Conservation (phyloP, 768 basidiomycete genomes). For the Royoungia palumana region DNA sequence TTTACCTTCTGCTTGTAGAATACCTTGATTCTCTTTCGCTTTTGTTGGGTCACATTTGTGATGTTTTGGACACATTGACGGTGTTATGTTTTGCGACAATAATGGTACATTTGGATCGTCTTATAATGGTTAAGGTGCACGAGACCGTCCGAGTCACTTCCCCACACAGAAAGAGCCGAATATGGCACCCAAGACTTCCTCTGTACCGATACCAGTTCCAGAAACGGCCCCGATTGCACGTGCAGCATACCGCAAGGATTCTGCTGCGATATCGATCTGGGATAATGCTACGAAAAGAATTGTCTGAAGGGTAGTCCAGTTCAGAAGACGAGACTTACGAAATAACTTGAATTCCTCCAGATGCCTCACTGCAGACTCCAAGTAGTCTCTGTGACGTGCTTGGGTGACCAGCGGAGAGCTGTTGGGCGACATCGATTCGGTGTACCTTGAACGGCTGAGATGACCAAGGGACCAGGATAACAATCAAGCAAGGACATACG, state of each 20-base stretch:
- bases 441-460: conserved; percentile 11
- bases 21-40: conserved; percentile 3
- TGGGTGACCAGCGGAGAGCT: conserved; percentile 67
- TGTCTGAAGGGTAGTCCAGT: neutral
- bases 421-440: conserved; percentile 18
- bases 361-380: conserved; percentile 55
- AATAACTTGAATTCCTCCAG: conserved; percentile 30
- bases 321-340: conserved; percentile 19
- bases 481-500: conserved; percentile 8
- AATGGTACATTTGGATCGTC: conserved; percentile 5
- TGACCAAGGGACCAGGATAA: neutral
- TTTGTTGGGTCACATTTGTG: neutral
- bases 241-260: conserved; percentile 84
- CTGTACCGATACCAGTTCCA: conserved; percentile 67
- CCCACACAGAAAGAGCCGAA: conserved; percentile 91
- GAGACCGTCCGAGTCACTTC: conserved; percentile 42
- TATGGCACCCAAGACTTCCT: conserved; percentile 79
- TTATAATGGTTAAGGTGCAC: neutral
- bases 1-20: neutral
- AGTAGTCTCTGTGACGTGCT: conserved; percentile 72
- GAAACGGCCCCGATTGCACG: conserved; percentile 82
- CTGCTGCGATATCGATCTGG: conserved; percentile 81
- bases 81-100: neutral
- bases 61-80: neutral
- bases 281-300: conserved; percentile 46